A percentile compares a stretch with the other conserved stretches of the same genome.
These are phyloP conservation scores for Cinnamomum chago DNA, from an alignment of 164 flowering plant genomes.

Conservation along the genomic window DNA sequence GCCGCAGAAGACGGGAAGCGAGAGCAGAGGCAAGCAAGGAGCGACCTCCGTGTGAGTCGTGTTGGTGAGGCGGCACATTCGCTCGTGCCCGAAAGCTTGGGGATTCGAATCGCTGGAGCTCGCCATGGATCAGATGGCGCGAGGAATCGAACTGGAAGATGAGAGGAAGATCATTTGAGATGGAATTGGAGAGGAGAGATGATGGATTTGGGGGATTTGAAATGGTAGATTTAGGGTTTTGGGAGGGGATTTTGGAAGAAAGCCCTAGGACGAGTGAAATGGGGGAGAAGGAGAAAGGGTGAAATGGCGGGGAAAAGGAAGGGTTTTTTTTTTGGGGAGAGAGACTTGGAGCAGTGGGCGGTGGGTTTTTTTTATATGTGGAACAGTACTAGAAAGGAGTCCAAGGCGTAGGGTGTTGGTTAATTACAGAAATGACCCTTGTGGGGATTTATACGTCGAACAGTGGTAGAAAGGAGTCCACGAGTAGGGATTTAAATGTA, in stretches of 20 bases:
- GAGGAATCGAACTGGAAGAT: neutral
- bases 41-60: constrained; percentile 81
- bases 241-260: neutral
- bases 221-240: constrained; percentile 10
- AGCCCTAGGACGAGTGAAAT: constrained; percentile 22
- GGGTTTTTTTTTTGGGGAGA: constrained; percentile 1
- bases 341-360: neutral
- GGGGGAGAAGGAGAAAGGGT: constrained; percentile 3
- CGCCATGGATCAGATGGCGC: constrained; percentile 27
- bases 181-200: neutral
- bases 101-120: constrained; percentile 19
- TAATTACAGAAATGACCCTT: too few species aligned
- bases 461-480: too few species aligned
- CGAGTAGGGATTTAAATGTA: too few species aligned
- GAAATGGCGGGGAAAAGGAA: constrained; percentile 29
- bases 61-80: constrained; percentile 47
- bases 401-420: too few species aligned
- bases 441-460: too few species aligned
- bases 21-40: constrained; percentile 73
- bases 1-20: constrained; percentile 84
- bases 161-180: neutral
- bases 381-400: too few species aligned
- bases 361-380: neutral
- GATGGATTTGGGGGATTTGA: neutral
- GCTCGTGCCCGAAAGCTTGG: constrained; percentile 39